These are phyloP conservation scores for Paraleonurus japonicus DNA, from an alignment of 257 asterid species.

Conservation along the genomic window DNA sequence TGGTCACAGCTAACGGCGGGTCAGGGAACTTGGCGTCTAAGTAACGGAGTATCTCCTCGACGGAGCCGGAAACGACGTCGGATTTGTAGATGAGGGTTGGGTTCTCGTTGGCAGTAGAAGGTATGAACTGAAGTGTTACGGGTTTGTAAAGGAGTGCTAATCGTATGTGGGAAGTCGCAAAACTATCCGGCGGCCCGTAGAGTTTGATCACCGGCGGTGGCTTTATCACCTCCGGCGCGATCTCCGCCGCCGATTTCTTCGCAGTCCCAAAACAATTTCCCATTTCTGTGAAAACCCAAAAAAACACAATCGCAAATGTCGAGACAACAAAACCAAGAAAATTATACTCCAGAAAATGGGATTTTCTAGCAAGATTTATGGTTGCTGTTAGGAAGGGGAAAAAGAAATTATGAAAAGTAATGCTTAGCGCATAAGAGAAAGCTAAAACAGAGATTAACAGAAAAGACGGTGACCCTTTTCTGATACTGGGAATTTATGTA, in stretches of 20 bases:
- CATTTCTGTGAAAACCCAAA: constrained; percentile 38
- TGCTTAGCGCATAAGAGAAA: constrained; percentile 32
- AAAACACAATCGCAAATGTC: neutral
- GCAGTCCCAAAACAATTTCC: constrained; percentile 63
- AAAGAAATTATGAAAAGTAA: neutral
- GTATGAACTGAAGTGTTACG: constrained; percentile 55
- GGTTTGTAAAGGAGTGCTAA: constrained; percentile 86
- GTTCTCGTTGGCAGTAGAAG: constrained; percentile 52
- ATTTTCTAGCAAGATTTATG: constrained; percentile 18
- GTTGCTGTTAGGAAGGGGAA: neutral
- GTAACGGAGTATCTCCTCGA: constrained; percentile 59
- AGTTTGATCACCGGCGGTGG: constrained; percentile 59
- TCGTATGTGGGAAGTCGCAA: constrained; percentile 73
- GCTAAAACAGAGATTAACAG: constrained; percentile 32
- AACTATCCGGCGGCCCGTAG: constrained; percentile 64
- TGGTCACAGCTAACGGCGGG: constrained; percentile 47
- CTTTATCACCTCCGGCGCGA: constrained; percentile 62
- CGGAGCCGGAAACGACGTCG: constrained; percentile 83
- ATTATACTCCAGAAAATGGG: neutral
- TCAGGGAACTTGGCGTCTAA: constrained; percentile 83
- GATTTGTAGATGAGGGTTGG: constrained; percentile 63
- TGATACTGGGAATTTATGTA: neutral
- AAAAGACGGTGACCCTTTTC: constrained; percentile 26
- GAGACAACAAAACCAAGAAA: no score
- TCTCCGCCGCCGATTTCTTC: constrained; percentile 69